phyloP scores from a whole-genome alignment of 108 stramenopile species.

The Asterionellopsis glacialis region DNA sequence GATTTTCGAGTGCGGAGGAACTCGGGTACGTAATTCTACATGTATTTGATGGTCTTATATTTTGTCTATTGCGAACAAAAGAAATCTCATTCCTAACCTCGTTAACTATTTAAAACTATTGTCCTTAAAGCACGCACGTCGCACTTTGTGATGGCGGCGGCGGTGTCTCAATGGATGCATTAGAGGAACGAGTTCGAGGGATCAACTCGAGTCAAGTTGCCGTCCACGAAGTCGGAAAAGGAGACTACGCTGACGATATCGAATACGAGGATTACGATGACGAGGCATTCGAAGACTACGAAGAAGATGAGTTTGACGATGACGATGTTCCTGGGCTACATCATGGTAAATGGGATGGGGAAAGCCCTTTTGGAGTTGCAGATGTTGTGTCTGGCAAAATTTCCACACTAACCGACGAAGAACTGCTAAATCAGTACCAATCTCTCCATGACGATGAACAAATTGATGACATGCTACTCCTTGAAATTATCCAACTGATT shows the following conservation, averaged over 20 bases:
- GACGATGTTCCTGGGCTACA: conserved; percentile 21
- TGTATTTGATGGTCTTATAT: no score
- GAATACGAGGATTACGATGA: conserved; percentile 3
- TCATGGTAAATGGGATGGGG: conserved; percentile 60
- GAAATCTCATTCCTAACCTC: no score
- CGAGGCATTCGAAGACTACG: not conserved
- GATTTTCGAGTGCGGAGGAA: conserved; percentile 44
- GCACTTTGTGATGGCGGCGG: conserved; percentile 50
- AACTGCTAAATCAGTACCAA: conserved; percentile 54
- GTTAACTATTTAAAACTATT: no score
- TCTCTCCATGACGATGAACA: conserved; percentile 65
- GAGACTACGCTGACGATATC: not conserved
- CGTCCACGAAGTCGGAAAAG: not conserved
- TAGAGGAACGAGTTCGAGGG: conserved; percentile 21
- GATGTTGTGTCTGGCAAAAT: conserved; percentile 8
- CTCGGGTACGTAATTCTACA: conserved; percentile 28
- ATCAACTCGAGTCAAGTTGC: conserved; percentile 6
- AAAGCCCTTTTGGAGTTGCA: conserved; percentile 34
- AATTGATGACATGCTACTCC: conserved; percentile 48
- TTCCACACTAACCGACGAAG: conserved; percentile 42
- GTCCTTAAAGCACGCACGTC: conserved; percentile 24
- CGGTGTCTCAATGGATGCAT: conserved; percentile 23
- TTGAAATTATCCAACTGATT: conserved; percentile 54
- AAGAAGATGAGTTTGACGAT: conserved; percentile 17
- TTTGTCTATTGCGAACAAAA: no score